Evolutionary conservation across 129 eudicot genomes (phyloP).

Genomic region (Calendula officinalis): DNA sequence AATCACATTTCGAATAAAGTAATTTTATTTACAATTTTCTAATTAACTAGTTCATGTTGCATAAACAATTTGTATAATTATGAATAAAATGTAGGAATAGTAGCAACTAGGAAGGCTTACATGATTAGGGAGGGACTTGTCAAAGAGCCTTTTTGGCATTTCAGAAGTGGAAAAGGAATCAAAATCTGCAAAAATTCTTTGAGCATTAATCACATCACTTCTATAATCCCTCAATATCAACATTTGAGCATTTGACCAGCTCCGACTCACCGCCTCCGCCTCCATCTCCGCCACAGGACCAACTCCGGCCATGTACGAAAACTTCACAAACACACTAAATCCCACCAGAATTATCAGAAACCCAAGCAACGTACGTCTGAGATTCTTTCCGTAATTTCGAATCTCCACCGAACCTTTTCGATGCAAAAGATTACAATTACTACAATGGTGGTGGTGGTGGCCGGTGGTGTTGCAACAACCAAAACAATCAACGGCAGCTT

Average conservation of each 20-base stretch:
- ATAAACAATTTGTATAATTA: too few species aligned
- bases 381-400: constrained; percentile 33
- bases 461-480: constrained; percentile 14
- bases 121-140: constrained; percentile 39
- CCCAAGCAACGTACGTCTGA: constrained; percentile 47
- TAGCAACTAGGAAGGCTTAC: constrained; percentile 36
- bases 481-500: constrained; percentile 35
- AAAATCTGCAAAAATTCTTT: constrained; percentile 42
- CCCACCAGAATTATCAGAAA: constrained; percentile 45
- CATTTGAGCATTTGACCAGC: constrained; percentile 34
- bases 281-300: constrained; percentile 31
- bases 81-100: too few species aligned
- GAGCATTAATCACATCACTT: constrained; percentile 44
- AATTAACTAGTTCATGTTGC: too few species aligned
- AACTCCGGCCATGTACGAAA: constrained; percentile 32
- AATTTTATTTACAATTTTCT: too few species aligned
- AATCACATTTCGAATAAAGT: too few species aligned
- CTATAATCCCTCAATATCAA: constrained; percentile 38
- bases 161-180: constrained; percentile 32
- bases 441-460: constrained; percentile 16
- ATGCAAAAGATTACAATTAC: neutral
- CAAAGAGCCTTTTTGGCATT: constrained; percentile 47
- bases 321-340: constrained; percentile 44
- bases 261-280: constrained; percentile 28
- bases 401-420: constrained; percentile 37